Base-by-base conservation (phyloP, 1,284 basidiomycete genomes). In the Trichosporon ovoides region DNA sequence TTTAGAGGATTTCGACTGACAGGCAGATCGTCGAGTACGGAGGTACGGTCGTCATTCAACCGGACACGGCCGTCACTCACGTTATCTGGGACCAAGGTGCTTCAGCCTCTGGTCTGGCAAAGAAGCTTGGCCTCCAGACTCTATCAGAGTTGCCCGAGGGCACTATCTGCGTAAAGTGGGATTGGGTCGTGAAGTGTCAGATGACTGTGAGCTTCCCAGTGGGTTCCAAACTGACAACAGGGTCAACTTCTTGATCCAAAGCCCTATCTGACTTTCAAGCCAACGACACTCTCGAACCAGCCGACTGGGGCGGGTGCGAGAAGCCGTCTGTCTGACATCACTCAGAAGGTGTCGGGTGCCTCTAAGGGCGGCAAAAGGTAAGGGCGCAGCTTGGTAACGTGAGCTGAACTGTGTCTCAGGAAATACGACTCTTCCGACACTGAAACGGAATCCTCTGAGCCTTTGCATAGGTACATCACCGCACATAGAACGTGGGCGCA, bases 21-120 rank as follows among this genome's bases (percentile, higher is more conserved):
- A n/a, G n/a, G 0, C 55, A 73, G 74, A 72, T 76, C 7, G 28
- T 60, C 1, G 63, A 68, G 22, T 59, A 69, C 2, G 72, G 69
- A 4, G 74, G 72, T 2, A 40, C 63, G 3, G 70, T 71, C 24
- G 63, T 66, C 11, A 48, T 72, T 1, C 63, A 68, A n/a, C 67
- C 72, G 1, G 71, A 76, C 53, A 74, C 69, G 9, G 68, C 73
- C 7, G 66, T 71, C 38, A 74, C 73, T 1, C 73, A 76, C 37
- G 70, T 76, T 20, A 68, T 76, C 20, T 68, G 68, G 38, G 71
- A 76, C 51, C 38, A 58, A 1, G 66, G 66, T 4, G 38, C 43
- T 4, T 64, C 64, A 3, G 62, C 64, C 1, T 66, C 67, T 0
- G 7, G 52, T 13, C 58, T 72, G 9, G 59, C 67, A 4, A 58